Percentiles rank a stretch among this genome's conserved stretches.
Evolutionary conservation across 345 rosid genomes (phyloP).

Genomic region (Dovyalis caffra): DNA sequence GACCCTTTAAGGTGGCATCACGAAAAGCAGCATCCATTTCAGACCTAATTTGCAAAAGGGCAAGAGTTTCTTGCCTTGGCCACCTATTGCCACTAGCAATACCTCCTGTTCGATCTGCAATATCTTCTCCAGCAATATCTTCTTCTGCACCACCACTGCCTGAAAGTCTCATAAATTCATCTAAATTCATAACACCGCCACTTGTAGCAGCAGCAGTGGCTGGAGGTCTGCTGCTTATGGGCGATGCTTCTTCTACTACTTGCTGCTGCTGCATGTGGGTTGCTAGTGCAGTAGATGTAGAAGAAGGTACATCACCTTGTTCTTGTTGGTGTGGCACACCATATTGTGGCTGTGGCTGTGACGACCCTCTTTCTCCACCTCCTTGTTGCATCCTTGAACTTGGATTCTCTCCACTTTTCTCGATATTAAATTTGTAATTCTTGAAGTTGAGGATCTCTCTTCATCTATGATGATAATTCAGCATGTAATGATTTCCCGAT

Average conservation of each 20-base stretch:
- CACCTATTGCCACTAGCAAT: constrained; percentile 67
- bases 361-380: constrained; percentile 36
- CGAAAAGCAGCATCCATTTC: constrained; percentile 84
- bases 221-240: constrained; percentile 87
- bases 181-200: constrained; percentile 31
- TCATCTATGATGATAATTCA: constrained; percentile 6
- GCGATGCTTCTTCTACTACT: constrained; percentile 77
- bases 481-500: constrained; percentile 3
- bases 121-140: constrained; percentile 33
- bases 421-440: neutral
- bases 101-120: constrained; percentile 51
- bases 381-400: constrained; percentile 50
- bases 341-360: constrained; percentile 41
- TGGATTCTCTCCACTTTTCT: neutral
- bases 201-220: constrained; percentile 22
- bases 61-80: constrained; percentile 89
- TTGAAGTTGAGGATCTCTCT: constrained; percentile 10
- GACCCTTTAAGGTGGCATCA: constrained; percentile 83
- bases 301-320: constrained; percentile 2
- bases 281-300: constrained; percentile 14
- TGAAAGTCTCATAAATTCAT: constrained; percentile 55
- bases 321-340: constrained; percentile 9
- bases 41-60: constrained; percentile 79
- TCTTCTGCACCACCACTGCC: constrained; percentile 31
- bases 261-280: constrained; percentile 33